These are phyloP conservation scores for Claviceps capensis DNA, from an alignment of 2,329 filamentous ascomycete genomes.

Conservation along the genomic window DNA sequence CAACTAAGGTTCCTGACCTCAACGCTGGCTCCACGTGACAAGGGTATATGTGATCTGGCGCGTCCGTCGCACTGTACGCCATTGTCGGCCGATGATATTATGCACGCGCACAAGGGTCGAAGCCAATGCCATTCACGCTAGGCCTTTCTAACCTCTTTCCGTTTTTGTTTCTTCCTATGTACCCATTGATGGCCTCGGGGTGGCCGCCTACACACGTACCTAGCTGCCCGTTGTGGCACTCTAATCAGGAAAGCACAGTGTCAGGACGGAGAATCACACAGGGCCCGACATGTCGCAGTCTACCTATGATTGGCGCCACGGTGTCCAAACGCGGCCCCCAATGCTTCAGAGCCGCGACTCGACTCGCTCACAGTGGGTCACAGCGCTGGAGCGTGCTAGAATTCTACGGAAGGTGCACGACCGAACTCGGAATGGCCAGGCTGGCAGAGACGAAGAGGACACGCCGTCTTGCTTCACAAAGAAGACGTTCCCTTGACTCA, in stretches of 20 bases:
- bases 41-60: conserved; percentile 6
- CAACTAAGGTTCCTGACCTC: conserved; percentile 10
- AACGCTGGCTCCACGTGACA: conserved; percentile 17
- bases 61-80: conserved; percentile 1
- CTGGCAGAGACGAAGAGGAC: no score
- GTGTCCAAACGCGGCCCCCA: conserved; percentile 1
- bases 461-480: background rate
- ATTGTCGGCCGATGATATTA: background rate
- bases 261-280: background rate
- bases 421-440: no score
- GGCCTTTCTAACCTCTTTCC: background rate
- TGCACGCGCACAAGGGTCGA: background rate
- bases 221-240: background rate
- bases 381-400: background rate
- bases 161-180: no score
- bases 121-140: background rate
- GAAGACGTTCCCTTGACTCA: background rate
- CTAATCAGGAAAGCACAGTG: conserved; percentile 1
- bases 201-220: no score
- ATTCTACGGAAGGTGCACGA: background rate
- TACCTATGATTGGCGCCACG: conserved; percentile 6
- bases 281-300: conserved; percentile 2
- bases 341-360: background rate
- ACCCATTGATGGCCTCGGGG: no score
- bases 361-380: background rate